A percentile compares a stretch with the other conserved stretches of the same genome.
Conservation (phyloP, 176 grass and related monocot species). For the Oryza glaberrima region DNA sequence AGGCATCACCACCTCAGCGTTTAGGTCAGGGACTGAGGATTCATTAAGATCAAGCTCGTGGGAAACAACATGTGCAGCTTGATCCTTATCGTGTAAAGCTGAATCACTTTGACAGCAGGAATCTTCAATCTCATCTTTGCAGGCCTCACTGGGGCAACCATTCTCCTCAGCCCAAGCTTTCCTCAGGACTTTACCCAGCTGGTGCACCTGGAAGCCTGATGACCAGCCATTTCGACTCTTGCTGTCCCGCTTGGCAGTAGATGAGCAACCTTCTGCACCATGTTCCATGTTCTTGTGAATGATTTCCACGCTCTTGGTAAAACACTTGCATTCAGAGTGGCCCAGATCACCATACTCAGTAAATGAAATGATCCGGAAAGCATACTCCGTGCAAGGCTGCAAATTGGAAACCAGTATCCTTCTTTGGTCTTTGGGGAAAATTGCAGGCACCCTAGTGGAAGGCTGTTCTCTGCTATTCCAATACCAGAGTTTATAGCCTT, state of each 20-base stretch:
- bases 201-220: constrained; percentile 82
- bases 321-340: constrained; percentile 87
- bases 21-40: constrained; percentile 81
- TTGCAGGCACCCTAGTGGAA: constrained; percentile 52
- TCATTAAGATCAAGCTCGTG: constrained; percentile 71
- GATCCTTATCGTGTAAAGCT: constrained; percentile 45
- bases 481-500: constrained; percentile 96
- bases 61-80: constrained; percentile 47
- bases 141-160: constrained; percentile 59
- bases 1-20: constrained; percentile 71
- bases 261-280: constrained; percentile 55
- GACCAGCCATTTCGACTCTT: constrained; percentile 48
- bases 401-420: constrained; percentile 87
- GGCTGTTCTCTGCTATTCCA: constrained; percentile 74
- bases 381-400: constrained; percentile 89
- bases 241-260: constrained; percentile 55
- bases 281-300: constrained; percentile 63
- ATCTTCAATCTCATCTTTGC: constrained; percentile 70
- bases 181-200: constrained; percentile 71
- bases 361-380: constrained; percentile 92
- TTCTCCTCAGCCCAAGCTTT: constrained; percentile 75
- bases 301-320: constrained; percentile 92
- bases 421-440: constrained; percentile 83
- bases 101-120: constrained; percentile 74
- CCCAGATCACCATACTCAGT: constrained; percentile 80